Evolutionary conservation across 2,329 filamentous ascomycete genomes (phyloP).

Genomic region (Fusarium tjaetaba): DNA sequence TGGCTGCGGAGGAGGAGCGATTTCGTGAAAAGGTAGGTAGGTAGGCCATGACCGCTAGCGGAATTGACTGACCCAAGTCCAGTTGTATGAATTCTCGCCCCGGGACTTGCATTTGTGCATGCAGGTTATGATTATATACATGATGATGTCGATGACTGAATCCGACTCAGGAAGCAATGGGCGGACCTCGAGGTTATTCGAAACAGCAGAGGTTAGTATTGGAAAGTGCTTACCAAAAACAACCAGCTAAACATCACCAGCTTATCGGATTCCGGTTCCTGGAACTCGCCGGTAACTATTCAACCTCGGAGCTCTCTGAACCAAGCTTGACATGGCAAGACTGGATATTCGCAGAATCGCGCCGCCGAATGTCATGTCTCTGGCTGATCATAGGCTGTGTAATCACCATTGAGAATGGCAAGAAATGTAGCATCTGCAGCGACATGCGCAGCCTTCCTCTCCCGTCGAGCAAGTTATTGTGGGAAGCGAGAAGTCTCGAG

Average conservation of each 20-base stretch:
- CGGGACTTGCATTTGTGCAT: slow-evolving; percentile 34
- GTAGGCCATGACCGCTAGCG: too few species aligned
- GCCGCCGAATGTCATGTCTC: slow-evolving; percentile 40
- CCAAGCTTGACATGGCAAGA: slow-evolving; percentile 42
- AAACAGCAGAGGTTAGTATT: slow-evolving; percentile 24
- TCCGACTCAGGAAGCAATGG: slow-evolving; percentile 8
- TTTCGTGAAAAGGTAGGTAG: slow-evolving; percentile 22
- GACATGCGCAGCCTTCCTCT: slow-evolving; percentile 22
- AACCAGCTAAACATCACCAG: too few species aligned
- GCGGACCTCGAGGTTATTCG: slow-evolving; percentile 13
- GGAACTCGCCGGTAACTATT: background rate
- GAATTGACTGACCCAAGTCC: too few species aligned
- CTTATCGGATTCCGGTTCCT: slow-evolving; percentile 25
- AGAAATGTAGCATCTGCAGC: slow-evolving; percentile 3
- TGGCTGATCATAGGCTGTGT: slow-evolving; percentile 42
- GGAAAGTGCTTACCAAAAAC: too few species aligned
- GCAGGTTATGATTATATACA: slow-evolving; percentile 43
- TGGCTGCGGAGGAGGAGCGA: slow-evolving; percentile 36
- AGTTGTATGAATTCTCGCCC: background rate
- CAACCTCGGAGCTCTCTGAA: slow-evolving; percentile 19
- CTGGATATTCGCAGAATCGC: slow-evolving; percentile 47
- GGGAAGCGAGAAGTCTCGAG: slow-evolving; percentile 40
- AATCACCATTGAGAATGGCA: slow-evolving; percentile 24
- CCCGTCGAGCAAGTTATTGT: slow-evolving; percentile 31
- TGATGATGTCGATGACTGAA: slow-evolving; percentile 45